Percentiles rank a stretch among this genome's conserved stretches.
Evolutionary conservation across 1,139 yeast species (phyloP).

Genomic region (Nakaseomyces delphensis): DNA sequence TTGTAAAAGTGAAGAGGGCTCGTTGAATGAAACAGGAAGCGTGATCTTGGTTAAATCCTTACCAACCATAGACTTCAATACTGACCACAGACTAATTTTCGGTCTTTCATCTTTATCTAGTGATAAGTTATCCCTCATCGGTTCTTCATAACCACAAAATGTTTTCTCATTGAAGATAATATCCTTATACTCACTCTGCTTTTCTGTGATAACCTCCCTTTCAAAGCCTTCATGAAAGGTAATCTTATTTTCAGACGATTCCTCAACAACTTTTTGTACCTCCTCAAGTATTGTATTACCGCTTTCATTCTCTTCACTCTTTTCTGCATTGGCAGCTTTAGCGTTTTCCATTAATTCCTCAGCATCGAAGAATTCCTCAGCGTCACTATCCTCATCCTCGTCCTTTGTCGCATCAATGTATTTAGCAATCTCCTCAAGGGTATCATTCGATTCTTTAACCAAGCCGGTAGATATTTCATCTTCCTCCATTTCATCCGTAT

Average conservation of each 20-base stretch:
- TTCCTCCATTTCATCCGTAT: slow-evolving; percentile 13
- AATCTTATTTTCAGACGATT: slow-evolving; percentile 5
- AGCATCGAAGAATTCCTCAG: slow-evolving; percentile 87
- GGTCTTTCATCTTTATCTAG: slow-evolving; percentile 87
- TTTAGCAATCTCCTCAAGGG: slow-evolving; percentile 38
- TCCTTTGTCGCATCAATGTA: slow-evolving; percentile 42
- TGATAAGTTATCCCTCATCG: slow-evolving; percentile 60
- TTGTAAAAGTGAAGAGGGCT: slow-evolving; percentile 86
- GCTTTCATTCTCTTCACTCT: slow-evolving; percentile 4
- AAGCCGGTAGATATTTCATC: slow-evolving; percentile 11
- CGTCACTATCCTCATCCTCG: slow-evolving; percentile 51
- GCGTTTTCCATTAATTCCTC: slow-evolving; percentile 40
- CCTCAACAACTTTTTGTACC: not conserved
- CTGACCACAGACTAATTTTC: slow-evolving; percentile 86
- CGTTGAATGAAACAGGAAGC: slow-evolving; percentile 91
- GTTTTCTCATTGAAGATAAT: slow-evolving; percentile 52
- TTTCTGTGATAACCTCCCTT: slow-evolving; percentile 22
- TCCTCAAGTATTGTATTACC: slow-evolving; percentile 10
- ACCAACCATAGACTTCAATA: slow-evolving; percentile 88
- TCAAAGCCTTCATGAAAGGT: not conserved
- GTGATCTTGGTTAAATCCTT: slow-evolving; percentile 97
- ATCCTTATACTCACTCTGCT: slow-evolving; percentile 40
- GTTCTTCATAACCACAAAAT: slow-evolving; percentile 81
- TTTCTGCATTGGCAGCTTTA: slow-evolving; percentile 23
- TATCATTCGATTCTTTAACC: slow-evolving; percentile 14